These are phyloP conservation scores for Rhizopus microsporus DNA, from an alignment of 371 early-diverging fungal genomes.

Conservation along the genomic window DNA sequence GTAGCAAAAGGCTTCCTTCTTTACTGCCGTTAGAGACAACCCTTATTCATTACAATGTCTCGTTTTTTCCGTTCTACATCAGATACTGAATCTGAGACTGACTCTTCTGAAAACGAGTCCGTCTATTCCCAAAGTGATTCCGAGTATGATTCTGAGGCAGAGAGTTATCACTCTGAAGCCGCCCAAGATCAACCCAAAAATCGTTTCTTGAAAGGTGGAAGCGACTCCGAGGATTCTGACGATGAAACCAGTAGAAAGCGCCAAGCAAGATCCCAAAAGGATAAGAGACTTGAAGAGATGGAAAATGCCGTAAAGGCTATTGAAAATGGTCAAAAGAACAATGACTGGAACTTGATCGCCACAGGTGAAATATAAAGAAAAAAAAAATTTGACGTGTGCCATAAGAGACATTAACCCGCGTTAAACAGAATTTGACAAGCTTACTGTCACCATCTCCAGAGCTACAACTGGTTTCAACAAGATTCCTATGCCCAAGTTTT, in stretches of 20 bases:
- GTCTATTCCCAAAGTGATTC: constrained; percentile 59
- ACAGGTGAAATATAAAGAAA: constrained; percentile 58
- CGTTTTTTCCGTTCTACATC: constrained; percentile 65
- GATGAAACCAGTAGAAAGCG: constrained; percentile 75
- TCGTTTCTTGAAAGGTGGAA: constrained; percentile 49
- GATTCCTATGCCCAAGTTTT: constrained; percentile 74
- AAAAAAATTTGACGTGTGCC: not conserved
- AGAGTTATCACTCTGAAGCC: constrained; percentile 40
- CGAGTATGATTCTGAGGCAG: constrained; percentile 49
- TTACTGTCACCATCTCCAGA: constrained; percentile 75
- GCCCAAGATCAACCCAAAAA: constrained; percentile 37
- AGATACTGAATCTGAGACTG: constrained; percentile 53
- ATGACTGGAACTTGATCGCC: constrained; percentile 86
- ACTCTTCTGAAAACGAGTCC: constrained; percentile 61
- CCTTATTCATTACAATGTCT: constrained; percentile 35
- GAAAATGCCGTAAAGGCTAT: constrained; percentile 63
- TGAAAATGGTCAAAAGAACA: constrained; percentile 80
- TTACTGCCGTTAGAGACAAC: constrained; percentile 2
- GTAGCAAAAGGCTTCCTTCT: not conserved
- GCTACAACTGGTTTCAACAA: constrained; percentile 65
- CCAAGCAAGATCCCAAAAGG: constrained; percentile 80
- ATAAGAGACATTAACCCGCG: not conserved
- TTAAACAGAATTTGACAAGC: constrained; percentile 82
- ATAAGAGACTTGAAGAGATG: constrained; percentile 81
- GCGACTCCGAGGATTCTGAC: constrained; percentile 60